phyloP scores from a whole-genome alignment of 306 rosid genomes.

The Prosopis cineraria region DNA sequence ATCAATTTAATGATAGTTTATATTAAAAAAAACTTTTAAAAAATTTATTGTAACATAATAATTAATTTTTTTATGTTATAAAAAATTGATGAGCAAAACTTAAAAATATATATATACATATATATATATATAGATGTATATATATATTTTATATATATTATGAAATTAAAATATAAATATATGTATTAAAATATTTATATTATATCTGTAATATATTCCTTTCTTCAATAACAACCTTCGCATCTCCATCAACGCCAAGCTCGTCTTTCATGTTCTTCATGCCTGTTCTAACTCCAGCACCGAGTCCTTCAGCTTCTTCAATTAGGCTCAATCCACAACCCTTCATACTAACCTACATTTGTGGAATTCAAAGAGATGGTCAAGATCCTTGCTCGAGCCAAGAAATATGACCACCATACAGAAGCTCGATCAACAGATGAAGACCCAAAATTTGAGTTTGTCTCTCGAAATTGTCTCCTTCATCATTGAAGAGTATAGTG shows the following conservation, averaged over 20 bases:
- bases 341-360: constrained; percentile 72
- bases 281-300: constrained; percentile 62
- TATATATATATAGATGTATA: too few relatives aligned
- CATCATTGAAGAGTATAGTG: constrained; percentile 67
- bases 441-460: constrained; percentile 47
- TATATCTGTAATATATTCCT: too few relatives aligned
- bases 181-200: too few relatives aligned
- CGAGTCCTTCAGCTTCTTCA: constrained; percentile 84
- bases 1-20: too few relatives aligned
- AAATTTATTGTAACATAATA: too few relatives aligned
- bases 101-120: too few relatives aligned
- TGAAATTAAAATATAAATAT: too few relatives aligned
- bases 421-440: constrained; percentile 66
- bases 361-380: constrained; percentile 80
- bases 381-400: constrained; percentile 64
- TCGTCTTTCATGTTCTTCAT: constrained; percentile 87
- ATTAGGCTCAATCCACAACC: constrained; percentile 74
- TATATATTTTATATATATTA: too few relatives aligned
- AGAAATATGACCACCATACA: constrained; percentile 78
- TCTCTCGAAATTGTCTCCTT: constrained; percentile 64
- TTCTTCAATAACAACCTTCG: constrained; percentile 87
- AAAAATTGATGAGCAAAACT: too few relatives aligned
- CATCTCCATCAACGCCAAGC: constrained; percentile 70
- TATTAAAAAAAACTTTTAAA: too few relatives aligned
- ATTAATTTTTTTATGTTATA: too few relatives aligned